Conservation (phyloP, 2,329 filamentous ascomycete genomes). For the Geosmithia flava region DNA sequence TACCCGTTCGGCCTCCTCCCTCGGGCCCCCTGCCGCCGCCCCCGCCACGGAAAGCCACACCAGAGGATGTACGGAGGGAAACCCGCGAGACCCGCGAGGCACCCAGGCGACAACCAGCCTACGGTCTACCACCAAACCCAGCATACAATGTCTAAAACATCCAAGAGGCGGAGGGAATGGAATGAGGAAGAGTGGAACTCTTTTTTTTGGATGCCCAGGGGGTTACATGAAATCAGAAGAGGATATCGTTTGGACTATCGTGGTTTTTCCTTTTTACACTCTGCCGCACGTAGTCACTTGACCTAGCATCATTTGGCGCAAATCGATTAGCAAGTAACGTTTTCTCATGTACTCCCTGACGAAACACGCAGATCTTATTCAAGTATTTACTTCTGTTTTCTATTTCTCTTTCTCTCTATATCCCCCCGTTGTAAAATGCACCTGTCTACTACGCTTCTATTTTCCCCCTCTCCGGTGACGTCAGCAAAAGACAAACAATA, state of each 20-base stretch:
- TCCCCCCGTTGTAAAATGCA: not conserved
- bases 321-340: constrained; percentile 3
- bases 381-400: too few relatives aligned
- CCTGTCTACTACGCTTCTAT: not conserved
- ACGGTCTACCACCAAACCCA: constrained; percentile 33
- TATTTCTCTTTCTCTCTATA: not conserved
- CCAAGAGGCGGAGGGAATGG: not conserved
- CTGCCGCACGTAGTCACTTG: not conserved
- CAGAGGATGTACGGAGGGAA: constrained; percentile 39
- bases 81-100: constrained; percentile 11
- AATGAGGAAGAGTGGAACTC: not conserved
- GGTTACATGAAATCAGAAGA: not conserved
- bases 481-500: too few relatives aligned
- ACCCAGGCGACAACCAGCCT: constrained; percentile 20
- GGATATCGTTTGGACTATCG: not conserved
- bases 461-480: not conserved
- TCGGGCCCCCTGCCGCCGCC: constrained; percentile 47
- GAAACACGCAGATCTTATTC: not conserved
- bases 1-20: constrained; percentile 52
- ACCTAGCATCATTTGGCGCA: constrained; percentile 20
- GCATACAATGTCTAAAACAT: constrained; percentile 17
- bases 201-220: too few relatives aligned
- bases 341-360: not conserved
- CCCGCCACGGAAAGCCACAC: constrained; percentile 43
- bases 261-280: not conserved